phyloP scores from a whole-genome alignment of 2,329 filamentous ascomycete species.

The Colletotrichum aenigma region DNA sequence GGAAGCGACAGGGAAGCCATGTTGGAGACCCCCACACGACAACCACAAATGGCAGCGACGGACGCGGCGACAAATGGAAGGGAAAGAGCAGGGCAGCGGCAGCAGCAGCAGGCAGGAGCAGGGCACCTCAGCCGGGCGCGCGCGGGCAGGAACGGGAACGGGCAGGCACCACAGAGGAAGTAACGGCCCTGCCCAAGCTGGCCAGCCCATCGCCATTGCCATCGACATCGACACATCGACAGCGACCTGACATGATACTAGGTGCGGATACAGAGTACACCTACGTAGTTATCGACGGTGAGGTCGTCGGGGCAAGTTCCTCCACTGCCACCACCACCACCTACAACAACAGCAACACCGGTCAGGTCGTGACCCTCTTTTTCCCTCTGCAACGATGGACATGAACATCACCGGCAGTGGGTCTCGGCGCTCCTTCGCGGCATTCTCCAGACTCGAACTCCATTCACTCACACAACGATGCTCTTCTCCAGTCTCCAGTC shows the following conservation, averaged over 20 bases:
- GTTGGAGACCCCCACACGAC: constrained; percentile 14
- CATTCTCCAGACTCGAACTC: background rate
- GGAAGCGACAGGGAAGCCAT: constrained; percentile 5
- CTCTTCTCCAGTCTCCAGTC: background rate
- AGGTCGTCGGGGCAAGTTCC: background rate
- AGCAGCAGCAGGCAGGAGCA: background rate
- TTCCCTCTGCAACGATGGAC: background rate
- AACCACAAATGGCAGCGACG: constrained; percentile 2
- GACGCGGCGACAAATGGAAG: background rate
- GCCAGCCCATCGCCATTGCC: background rate
- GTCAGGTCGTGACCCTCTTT: background rate
- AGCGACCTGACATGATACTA: background rate
- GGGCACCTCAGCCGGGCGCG: background rate
- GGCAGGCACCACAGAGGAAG: background rate
- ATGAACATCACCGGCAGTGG: background rate
- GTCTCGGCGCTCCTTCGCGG: background rate
- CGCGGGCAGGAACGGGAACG: background rate
- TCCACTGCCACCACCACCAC: background rate
- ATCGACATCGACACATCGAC: background rate
- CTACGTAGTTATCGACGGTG: background rate
- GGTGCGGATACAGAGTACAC: background rate
- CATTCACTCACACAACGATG: background rate
- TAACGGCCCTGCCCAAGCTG: background rate
- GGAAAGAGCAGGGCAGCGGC: background rate
- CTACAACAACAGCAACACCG: background rate